These are phyloP conservation scores for Amauroascus verrucosus DNA, from an alignment of 2,329 filamentous ascomycete species.

Conservation along the genomic window DNA sequence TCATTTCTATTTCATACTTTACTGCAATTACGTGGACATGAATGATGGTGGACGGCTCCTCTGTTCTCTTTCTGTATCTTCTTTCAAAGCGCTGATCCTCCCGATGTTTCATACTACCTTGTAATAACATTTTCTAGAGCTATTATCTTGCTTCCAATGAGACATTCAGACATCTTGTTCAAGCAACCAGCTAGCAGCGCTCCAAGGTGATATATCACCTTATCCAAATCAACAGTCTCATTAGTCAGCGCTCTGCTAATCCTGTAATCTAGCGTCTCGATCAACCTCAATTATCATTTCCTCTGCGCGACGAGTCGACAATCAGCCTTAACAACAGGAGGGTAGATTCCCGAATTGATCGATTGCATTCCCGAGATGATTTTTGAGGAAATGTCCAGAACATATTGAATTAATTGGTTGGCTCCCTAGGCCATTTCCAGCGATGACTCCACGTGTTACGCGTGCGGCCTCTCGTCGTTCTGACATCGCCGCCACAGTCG, in stretches of 20 bases:
- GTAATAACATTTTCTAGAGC: background rate
- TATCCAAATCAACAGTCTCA: background rate
- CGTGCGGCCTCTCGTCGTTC: constrained; percentile 7
- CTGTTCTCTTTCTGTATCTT: background rate
- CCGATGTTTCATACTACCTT: background rate
- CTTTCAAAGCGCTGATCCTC: background rate
- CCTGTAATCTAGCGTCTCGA: background rate
- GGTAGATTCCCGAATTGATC: background rate
- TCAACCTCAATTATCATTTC: background rate
- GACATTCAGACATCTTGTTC: no score
- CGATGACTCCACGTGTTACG: constrained; percentile 7
- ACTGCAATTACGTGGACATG: background rate
- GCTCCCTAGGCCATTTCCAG: background rate
- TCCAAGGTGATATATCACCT: background rate
- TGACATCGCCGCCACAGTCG: background rate
- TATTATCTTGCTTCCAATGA: no score
- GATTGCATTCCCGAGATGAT: background rate
- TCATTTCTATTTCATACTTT: background rate
- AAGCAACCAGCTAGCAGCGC: no score
- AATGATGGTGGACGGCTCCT: background rate
- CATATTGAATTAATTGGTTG: background rate
- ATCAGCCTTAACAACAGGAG: background rate
- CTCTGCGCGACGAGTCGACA: background rate
- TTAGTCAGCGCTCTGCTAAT: background rate
- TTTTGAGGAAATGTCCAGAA: background rate